phyloP scores from a whole-genome alignment of 2,329 filamentous ascomycete species.

The Xenoacremonium recifei region DNA sequence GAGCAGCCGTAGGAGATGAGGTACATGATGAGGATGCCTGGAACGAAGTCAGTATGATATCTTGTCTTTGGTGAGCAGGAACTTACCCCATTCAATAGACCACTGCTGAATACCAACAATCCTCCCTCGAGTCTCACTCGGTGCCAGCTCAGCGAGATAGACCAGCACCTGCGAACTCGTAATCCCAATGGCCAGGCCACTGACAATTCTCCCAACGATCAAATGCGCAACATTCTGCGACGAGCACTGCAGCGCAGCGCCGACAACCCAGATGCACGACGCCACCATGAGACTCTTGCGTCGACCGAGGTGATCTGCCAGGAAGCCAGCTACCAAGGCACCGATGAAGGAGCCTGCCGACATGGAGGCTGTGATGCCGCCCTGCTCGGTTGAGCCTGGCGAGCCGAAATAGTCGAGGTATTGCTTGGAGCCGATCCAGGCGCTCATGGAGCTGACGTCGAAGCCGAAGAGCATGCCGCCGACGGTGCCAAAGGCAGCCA shows the following conservation, averaged over 20 bases:
- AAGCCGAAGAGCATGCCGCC: slow-evolving; percentile 51
- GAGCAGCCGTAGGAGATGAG: slow-evolving; percentile 64
- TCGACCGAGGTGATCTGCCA: slow-evolving; percentile 46
- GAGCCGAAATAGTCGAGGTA: slow-evolving; percentile 53
- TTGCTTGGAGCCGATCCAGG: slow-evolving; percentile 50
- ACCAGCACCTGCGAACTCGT: slow-evolving; percentile 67
- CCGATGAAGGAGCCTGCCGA: slow-evolving; percentile 49
- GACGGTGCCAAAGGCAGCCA: slow-evolving; percentile 40
- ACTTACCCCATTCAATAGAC: slow-evolving; percentile 61
- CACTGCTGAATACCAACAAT: slow-evolving; percentile 73
- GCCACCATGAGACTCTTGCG: slow-evolving; percentile 45
- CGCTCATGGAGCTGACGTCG: slow-evolving; percentile 58
- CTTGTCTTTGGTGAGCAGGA: fast-evolving
- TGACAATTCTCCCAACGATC: slow-evolving; percentile 57
- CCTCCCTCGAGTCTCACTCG: slow-evolving; percentile 55
- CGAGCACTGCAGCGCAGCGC: slow-evolving; percentile 58
- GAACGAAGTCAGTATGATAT: slow-evolving; percentile 3
- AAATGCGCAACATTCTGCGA: slow-evolving; percentile 56
- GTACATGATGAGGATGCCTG: slow-evolving; percentile 69
- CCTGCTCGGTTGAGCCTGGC: slow-evolving; percentile 43
- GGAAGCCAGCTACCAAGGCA: slow-evolving; percentile 41
- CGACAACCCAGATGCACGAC: slow-evolving; percentile 51
- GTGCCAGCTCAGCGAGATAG: slow-evolving; percentile 66
- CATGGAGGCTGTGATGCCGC: slow-evolving; percentile 49
- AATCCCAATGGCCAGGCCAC: slow-evolving; percentile 65